phyloP scores from a whole-genome alignment of 2,329 filamentous ascomycete genomes.

The Decorospora gaudefroyi region DNA sequence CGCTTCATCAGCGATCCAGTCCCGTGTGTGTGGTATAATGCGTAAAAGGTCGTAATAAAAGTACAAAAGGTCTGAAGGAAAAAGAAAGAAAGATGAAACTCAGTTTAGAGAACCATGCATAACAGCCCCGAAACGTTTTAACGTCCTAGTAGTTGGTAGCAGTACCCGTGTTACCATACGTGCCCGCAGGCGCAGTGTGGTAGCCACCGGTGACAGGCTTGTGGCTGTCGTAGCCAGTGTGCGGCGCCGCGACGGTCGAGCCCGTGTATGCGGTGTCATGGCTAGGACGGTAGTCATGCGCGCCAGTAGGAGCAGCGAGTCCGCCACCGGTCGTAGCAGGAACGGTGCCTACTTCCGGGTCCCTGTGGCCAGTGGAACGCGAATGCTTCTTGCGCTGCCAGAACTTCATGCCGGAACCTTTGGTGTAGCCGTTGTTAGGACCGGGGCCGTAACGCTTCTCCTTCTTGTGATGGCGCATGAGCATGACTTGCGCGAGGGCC shows the following conservation, averaged over 20 bases:
- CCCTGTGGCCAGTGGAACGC: conserved; percentile 33
- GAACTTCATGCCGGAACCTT: conserved; percentile 59
- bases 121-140: not conserved
- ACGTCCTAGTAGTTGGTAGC: conserved; percentile 34
- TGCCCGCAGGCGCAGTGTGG: conserved; percentile 53
- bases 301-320: conserved; percentile 19
- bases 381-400: conserved; percentile 49
- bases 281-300: conserved; percentile 49
- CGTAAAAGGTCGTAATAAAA: conserved; percentile 20
- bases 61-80: conserved; percentile 8
- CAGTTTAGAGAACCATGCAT: not conserved
- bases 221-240: conserved; percentile 42
- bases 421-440: conserved; percentile 70
- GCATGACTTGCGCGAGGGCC: conserved; percentile 67
- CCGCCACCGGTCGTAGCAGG: conserved; percentile 22
- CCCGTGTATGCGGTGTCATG: conserved; percentile 57
- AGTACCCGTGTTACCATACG: conserved; percentile 42
- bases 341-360: conserved; percentile 52
- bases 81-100: not conserved
- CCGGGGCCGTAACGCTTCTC: conserved; percentile 72
- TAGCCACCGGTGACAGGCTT: conserved; percentile 50
- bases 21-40: conserved; percentile 32
- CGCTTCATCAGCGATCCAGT: not conserved
- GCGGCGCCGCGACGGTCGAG: conserved; percentile 52
- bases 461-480: conserved; percentile 72